Percentiles rank a stretch among this genome's conserved stretches.
phyloP scores from a whole-genome alignment of 768 basidiomycete species.

The Chlorophyllum brunneum region DNA sequence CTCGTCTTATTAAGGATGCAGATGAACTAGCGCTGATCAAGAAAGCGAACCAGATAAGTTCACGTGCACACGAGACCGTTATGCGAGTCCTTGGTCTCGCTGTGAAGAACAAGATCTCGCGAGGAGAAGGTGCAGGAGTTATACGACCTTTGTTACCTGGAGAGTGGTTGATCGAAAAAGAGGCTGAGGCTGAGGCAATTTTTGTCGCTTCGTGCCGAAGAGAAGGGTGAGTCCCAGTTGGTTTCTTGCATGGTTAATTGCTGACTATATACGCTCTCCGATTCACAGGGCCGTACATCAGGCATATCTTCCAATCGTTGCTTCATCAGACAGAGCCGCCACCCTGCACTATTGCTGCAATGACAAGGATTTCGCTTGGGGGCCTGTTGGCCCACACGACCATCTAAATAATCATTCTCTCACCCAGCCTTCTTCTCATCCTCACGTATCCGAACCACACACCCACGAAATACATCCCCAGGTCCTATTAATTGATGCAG shows the following conservation, averaged over 20 bases:
- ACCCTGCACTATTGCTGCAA: conserved; percentile 96
- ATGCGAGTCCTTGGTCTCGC: conserved; percentile 87
- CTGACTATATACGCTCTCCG: conserved; percentile 2
- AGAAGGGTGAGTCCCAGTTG: conserved; percentile 64
- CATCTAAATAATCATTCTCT: conserved; percentile 50
- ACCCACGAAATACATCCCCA: conserved; percentile 50
- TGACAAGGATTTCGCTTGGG: conserved; percentile 83
- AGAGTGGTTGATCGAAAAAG: conserved; percentile 89
- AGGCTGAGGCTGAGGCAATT: conserved; percentile 91
- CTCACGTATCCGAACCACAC: conserved; percentile 22
- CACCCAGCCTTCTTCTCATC: neutral
- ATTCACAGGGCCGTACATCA: conserved; percentile 68
- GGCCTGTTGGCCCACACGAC: conserved; percentile 57
- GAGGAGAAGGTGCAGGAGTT: conserved; percentile 39
- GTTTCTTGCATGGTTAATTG: neutral
- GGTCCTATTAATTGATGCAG: conserved; percentile 90
- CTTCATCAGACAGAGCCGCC: conserved; percentile 79
- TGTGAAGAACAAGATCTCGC: conserved; percentile 52
- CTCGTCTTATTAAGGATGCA: conserved; percentile 74
- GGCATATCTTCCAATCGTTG: conserved; percentile 92
- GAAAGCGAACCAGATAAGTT: conserved; percentile 82
- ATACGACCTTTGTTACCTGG: conserved; percentile 57
- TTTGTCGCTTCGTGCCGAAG: conserved; percentile 89
- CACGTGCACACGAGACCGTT: conserved; percentile 84
- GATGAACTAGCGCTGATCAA: conserved; percentile 73